Evolutionary conservation across 331 rosid species (phyloP), one percentile per base, ranked within the genome.

Genomic region (Erythrophleum ivorense): DNA sequence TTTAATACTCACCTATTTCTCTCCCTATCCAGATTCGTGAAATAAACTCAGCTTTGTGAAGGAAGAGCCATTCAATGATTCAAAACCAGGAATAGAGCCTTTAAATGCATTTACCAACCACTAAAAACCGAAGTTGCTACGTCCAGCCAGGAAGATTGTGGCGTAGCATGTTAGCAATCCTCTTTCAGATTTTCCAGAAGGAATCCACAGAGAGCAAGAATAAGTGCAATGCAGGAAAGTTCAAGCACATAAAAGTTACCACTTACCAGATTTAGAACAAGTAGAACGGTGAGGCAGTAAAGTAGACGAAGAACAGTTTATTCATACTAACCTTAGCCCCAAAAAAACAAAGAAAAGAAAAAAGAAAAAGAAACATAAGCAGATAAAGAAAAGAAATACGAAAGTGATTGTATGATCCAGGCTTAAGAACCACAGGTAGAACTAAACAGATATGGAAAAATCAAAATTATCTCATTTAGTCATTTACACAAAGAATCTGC

Each of bases 401-500:
- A 58, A n/a, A 21, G 38, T 49, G 29, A 62, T 73, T 33, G 29
- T 71, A 50, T 63, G 75, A 11, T 57, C 55, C 65, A 63, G 80
- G 33, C 54, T 48, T 9, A 16, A 75, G 43, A 76, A 29, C 78
- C 46, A 54, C n/a, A 38, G 67, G 54, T 46, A 21, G 70, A 80
- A 60, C 2, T 62, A 10, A 34, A 55, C 43, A 74, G 45, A 76
- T 31, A 14, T 34, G 43, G 19, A 29, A 76, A 14, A 76, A 50
- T 15, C 41, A 63, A 8, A 81, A 71, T 72, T 63, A 50, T 77
- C 62, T 63, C 69, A 33, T 58, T 6, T 63, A 31, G 45, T 63
- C 69, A 33, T 71, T 43, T 46, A 48, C 71, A 77, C 75, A 53
- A 57, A 58, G 36, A 78, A 82, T 69, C 76, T 69, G 63, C 55